Percentiles rank a stretch among this genome's conserved stretches.
phyloP scores from a whole-genome alignment of 441 rosid species.

The Erysimum cheiri region DNA sequence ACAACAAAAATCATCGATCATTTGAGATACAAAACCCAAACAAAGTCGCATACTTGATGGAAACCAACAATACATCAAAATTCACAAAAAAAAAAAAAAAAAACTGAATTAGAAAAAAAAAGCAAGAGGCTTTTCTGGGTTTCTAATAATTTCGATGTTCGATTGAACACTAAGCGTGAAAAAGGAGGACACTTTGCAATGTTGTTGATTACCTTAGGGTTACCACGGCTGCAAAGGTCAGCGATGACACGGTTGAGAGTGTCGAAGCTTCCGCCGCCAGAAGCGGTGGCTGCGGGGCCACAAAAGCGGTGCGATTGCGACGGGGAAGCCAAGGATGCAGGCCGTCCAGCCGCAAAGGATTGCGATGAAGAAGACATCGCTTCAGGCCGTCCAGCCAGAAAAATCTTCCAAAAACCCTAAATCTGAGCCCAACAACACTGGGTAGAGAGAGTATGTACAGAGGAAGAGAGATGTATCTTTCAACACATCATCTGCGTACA shows the following conservation, averaged over 20 bases:
- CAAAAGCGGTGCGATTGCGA: slow-evolving; percentile 79
- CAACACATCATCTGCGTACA: slow-evolving; percentile 30
- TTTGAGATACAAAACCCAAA: slow-evolving; percentile 28
- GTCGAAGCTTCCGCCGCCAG: slow-evolving; percentile 75
- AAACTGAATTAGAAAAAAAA: no score
- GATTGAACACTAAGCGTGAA: slow-evolving; percentile 15
- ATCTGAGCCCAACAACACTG: slow-evolving; percentile 38
- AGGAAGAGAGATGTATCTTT: slow-evolving; percentile 37
- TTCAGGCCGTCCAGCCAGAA: slow-evolving; percentile 22
- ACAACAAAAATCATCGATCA: slow-evolving; percentile 21
- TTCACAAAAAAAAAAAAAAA: slow-evolving; percentile 24
- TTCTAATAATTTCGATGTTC: slow-evolving; percentile 12
- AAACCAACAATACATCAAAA: slow-evolving; percentile 6
- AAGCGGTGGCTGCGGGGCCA: slow-evolving; percentile 57
- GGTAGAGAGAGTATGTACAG: slow-evolving; percentile 40
- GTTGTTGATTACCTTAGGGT: slow-evolving; percentile 68
- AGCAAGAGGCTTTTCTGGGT: slow-evolving; percentile 23
- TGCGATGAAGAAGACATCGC: slow-evolving; percentile 75
- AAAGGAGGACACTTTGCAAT: slow-evolving; percentile 10
- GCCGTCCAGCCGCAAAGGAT: slow-evolving; percentile 59
- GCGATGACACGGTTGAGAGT: slow-evolving; percentile 80
- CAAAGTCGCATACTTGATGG: slow-evolving; percentile 25
- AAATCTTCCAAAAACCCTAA: slow-evolving; percentile 45
- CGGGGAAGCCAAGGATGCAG: slow-evolving; percentile 57
- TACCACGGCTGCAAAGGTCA: slow-evolving; percentile 86